Conservation (phyloP, 345 rosid species). For the Eucalyptus brandiana region DNA sequence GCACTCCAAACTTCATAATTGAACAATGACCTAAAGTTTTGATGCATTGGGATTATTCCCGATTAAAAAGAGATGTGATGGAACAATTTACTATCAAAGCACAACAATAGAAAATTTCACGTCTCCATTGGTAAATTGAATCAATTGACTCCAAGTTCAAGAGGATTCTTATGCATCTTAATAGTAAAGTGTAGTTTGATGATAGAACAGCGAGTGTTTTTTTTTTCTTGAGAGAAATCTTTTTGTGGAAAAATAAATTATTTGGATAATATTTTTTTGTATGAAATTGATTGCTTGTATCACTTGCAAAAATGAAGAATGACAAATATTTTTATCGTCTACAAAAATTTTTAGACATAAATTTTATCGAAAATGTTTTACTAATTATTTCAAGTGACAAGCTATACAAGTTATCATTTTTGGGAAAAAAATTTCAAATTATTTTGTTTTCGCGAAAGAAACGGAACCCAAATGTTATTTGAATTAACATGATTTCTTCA, state of each 20-base stretch:
- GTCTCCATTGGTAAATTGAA: not conserved
- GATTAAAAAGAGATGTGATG: not conserved
- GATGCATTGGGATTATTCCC: not conserved
- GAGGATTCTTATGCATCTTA: not conserved
- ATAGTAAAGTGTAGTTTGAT: not conserved
- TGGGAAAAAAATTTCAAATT: too few relatives aligned
- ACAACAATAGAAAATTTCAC: too few relatives aligned
- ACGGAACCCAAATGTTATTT: rapidly evolving
- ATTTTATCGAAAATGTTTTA: too few relatives aligned
- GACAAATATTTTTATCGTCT: too few relatives aligned
- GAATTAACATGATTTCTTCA: too few relatives aligned
- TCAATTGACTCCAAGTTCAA: not conserved
- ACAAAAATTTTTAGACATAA: too few relatives aligned
- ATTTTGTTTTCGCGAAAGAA: too few relatives aligned
- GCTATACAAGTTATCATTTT: not conserved
- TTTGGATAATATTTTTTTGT: too few relatives aligned
- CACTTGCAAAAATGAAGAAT: too few relatives aligned
- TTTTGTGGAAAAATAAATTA: too few relatives aligned
- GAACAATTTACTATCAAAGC: not conserved
- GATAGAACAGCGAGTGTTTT: not conserved
- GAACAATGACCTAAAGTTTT: not conserved
- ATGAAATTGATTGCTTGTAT: too few relatives aligned
- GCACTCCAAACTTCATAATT: not conserved
- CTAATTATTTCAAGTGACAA: not conserved
- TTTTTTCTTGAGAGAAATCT: not conserved